Evolutionary conservation across 192 early-diverging fungal species (phyloP).

Genomic region (Coemansia interrupta): DNA sequence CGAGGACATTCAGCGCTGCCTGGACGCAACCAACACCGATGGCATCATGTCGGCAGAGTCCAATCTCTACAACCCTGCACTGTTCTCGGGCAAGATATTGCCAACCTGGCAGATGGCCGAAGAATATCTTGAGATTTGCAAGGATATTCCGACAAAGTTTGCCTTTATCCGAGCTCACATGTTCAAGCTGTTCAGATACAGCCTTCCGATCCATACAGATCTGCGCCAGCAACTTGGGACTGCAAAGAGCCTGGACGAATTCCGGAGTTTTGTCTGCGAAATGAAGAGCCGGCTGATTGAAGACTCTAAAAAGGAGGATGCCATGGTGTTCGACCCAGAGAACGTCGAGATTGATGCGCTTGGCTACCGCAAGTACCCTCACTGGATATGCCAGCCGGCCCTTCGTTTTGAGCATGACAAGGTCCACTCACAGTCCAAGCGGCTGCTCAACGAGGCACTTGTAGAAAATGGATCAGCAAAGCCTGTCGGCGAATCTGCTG

Average conservation of each 20-base stretch:
- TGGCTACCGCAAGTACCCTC: conserved; percentile 56
- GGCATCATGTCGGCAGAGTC: conserved; percentile 95
- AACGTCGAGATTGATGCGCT: conserved; percentile 29
- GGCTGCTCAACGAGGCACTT: conserved; percentile 40
- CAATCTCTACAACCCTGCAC: conserved; percentile 81
- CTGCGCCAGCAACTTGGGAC: conserved; percentile 68
- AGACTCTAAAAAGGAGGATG: conserved; percentile 14
- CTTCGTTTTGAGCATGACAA: conserved; percentile 56
- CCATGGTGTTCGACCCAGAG: conserved; percentile 23
- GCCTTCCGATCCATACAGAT: conserved; percentile 74
- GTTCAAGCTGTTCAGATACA: conserved; percentile 86
- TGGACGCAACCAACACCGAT: conserved; percentile 81
- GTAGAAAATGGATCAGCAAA: too few species aligned
- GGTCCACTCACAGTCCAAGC: conserved; percentile 37
- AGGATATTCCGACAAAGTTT: conserved; percentile 60
- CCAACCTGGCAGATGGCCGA: conserved; percentile 74
- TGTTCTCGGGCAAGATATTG: conserved; percentile 69
- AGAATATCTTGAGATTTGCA: conserved; percentile 88
- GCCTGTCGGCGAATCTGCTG: too few species aligned
- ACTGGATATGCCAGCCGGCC: conserved; percentile 62
- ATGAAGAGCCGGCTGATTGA: conserved; percentile 44
- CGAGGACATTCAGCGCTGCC: conserved; percentile 81
- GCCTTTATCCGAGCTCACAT: conserved; percentile 78
- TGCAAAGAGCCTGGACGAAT: conserved; percentile 58
- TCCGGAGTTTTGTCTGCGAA: conserved; percentile 50